These are phyloP conservation scores for Candida yuanshanica DNA, from an alignment of 805 yeast genomes.

Conservation along the genomic window DNA sequence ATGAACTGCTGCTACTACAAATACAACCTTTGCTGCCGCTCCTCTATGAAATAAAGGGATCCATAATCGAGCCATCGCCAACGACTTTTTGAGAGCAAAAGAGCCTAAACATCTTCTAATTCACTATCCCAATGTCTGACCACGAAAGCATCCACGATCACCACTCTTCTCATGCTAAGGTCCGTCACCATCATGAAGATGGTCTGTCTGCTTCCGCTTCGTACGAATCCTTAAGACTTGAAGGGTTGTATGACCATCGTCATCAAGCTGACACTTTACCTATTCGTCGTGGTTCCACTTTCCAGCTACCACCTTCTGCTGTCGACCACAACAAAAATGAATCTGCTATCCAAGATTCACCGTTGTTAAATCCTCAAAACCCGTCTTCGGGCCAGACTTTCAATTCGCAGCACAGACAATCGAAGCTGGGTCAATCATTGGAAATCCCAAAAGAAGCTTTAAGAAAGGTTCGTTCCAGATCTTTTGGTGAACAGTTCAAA, in stretches of 20 bases:
- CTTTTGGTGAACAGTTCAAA: slow-evolving; percentile 38
- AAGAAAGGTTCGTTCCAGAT: slow-evolving; percentile 22
- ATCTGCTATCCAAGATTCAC: slow-evolving; percentile 14
- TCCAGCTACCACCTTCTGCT: slow-evolving; percentile 21
- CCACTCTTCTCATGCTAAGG: slow-evolving; percentile 1
- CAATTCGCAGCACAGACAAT: slow-evolving; percentile 8
- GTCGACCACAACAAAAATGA: slow-evolving; percentile 8
- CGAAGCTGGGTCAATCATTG: slow-evolving; percentile 8
- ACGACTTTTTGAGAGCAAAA: too few relatives aligned
- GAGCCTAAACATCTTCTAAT: not conserved
- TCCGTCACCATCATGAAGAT: slow-evolving; percentile 1
- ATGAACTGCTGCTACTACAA: slow-evolving; percentile 1
- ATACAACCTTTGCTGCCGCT: not conserved
- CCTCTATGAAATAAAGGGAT: not conserved
- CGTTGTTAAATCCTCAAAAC: slow-evolving; percentile 1
- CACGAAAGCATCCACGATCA: slow-evolving; percentile 19
- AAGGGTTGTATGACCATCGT: slow-evolving; percentile 43
- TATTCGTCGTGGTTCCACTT: slow-evolving; percentile 25
- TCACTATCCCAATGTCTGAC: slow-evolving; percentile 20
- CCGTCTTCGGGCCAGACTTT: not conserved
- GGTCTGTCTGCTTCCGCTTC: slow-evolving; percentile 20
- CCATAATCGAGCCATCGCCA: not conserved
- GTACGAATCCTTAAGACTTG: slow-evolving; percentile 33
- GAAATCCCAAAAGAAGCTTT: not conserved
- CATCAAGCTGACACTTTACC: slow-evolving; percentile 39